A percentile compares a stretch with the other conserved stretches of the same genome.
These are phyloP conservation scores for Nannizziopsis barbatae DNA, from an alignment of 2,329 filamentous ascomycete genomes.

Conservation along the genomic window DNA sequence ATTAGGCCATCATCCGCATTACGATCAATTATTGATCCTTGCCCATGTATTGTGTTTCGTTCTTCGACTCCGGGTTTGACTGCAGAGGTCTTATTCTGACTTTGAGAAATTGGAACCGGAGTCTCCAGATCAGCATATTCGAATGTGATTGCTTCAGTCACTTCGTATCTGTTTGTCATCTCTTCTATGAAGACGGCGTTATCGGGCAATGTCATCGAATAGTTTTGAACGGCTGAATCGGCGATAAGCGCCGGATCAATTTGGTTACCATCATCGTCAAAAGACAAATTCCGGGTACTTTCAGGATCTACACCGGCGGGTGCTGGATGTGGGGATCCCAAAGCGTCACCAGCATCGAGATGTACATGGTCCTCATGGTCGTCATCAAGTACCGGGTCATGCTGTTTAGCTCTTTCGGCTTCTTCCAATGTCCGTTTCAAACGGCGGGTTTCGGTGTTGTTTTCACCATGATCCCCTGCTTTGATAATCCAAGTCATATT, in stretches of 20 bases:
- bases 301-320: neutral
- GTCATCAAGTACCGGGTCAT: slow-evolving; percentile 36
- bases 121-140: slow-evolving; percentile 23
- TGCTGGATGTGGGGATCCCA: neutral
- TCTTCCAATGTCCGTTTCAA: slow-evolving; percentile 42
- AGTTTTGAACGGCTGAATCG: slow-evolving; percentile 2
- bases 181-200: slow-evolving; percentile 23
- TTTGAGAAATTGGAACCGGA: neutral
- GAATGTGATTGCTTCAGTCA: slow-evolving; percentile 27
- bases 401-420: slow-evolving; percentile 42
- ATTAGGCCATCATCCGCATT: neutral
- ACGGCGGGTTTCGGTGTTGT: slow-evolving; percentile 26
- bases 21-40: neutral
- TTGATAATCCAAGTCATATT: slow-evolving; percentile 74
- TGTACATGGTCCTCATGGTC: slow-evolving; percentile 32
- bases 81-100: neutral
- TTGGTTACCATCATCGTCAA: slow-evolving; percentile 25
- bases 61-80: neutral
- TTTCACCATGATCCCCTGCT: slow-evolving; percentile 36
- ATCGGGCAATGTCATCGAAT: slow-evolving; percentile 19
- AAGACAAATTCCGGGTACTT: slow-evolving; percentile 10
- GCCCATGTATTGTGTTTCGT: neutral
- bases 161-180: slow-evolving; percentile 23
- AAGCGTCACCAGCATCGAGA: slow-evolving; percentile 26
- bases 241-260: slow-evolving; percentile 34